Base-by-base conservation (phyloP, 495 filamentous ascomycete species). In the Xylaria flabelliformis region DNA sequence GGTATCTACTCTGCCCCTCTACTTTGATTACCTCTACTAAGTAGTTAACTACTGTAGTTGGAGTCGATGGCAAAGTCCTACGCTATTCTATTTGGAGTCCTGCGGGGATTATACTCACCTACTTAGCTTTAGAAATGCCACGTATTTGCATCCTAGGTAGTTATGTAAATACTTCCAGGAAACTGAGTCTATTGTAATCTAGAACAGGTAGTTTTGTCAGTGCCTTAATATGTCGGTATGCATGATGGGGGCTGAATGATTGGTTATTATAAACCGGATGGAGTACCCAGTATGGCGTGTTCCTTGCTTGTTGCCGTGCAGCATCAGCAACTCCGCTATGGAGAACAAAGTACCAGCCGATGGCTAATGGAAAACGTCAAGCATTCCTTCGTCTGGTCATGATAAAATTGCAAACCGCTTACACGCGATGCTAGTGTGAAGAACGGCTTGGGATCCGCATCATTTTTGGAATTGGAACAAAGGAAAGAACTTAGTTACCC, bases 301-400 rank as follows among this genome's bases (percentile, higher is more conserved):
- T 53, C 46, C 64, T 65, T 65, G 63, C 44, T 48, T 66, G 42
- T n/a, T 64, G 41, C 62, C 39, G 13, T 48, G 41, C 41, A 64
- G 62, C 41, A 26, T 64, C 34, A 41, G 42, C 36, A 32, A 29
- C 41, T 34, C 24, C 21, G 59, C 59, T 63, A 26, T 39, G 39
- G 39, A 64, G 39, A 64, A 2, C 36, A 64, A 44, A 64, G 58
- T 39, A 39, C 34, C 34, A 21, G 34, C 29, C 15, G n/a, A 44
- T 15, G n/a, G 21, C 4, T 5, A n/a, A 41, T 17, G 41, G 41
- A 21, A 6, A 64, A 36, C 3, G 13, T 61, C 61, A 32, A 64
- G 36, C 10, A 65, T 48, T 41, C 42, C 39, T 65, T 65, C 29
- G 63, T 17, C 10, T 5, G 61, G 21, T 48, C 6, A 34, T 48